Evolutionary conservation across 805 yeast genomes (phyloP), one percentile per base, ranked within the genome.

Genomic region (Yarrowia sp.): DNA sequence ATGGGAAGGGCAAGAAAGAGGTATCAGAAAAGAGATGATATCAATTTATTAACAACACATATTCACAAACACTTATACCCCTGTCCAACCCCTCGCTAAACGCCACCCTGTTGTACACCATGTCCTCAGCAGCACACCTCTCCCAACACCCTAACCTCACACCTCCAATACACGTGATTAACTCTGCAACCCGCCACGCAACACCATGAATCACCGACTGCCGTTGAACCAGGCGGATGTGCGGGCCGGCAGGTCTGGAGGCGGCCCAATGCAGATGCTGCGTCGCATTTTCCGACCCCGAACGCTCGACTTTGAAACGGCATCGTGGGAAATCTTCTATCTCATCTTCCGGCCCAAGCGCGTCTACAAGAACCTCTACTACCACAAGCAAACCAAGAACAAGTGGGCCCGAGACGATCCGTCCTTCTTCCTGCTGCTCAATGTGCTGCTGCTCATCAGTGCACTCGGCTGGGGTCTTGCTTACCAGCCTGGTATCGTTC

Each of bases 361-460:
- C 67, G 96, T 92, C 71, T 92, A 89, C 78, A 82, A 89, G 68
- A 84, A 92, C 18, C 83, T 90, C 66, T 90, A 89, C 73, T 90
- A 89, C 72, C 92, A 90, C 69, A 88, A 86, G 70, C 93, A 89
- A 70, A 87, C 91, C 1, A 86, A 85, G 71, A 84, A 87, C 70
- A 84, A 85, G 68, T 91, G 96, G 87, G 86, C 96, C 1, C 81
- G 98, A 68, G 97, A 92, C 75, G 98, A 92, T 74, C 98, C 98
- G 0, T 86, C 95, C 32, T 92, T 92, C 72, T 85, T 90, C 67
- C 82, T 92, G 36, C 77, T 92, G 44, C 78, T 92, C 62, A 82
- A 89, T n/a, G 78, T 80, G 1, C 82, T 92, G 66, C 76, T 92
- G 32, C 80, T 84, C 1, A 74, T 90, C 4, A 85, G 92, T 67